These are phyloP conservation scores for Cladobotryum mycophilum DNA, from an alignment of 2,329 filamentous ascomycete species.

Conservation along the genomic window DNA sequence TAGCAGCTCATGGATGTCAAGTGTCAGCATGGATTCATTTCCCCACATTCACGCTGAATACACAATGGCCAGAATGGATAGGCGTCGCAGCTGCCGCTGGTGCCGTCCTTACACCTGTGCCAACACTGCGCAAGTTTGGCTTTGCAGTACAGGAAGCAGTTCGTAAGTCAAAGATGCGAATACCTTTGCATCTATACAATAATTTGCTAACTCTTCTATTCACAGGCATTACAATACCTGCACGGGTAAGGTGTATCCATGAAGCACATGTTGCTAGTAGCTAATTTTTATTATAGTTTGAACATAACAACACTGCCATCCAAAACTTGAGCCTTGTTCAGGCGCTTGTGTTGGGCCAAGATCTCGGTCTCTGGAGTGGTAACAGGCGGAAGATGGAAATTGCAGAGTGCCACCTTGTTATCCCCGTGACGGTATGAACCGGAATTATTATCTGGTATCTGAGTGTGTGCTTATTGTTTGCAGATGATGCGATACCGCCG, in stretches of 20 bases:
- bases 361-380: conserved; percentile 49
- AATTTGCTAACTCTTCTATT: neutral
- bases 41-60: conserved; percentile 50
- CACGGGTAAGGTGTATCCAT: conserved; percentile 19
- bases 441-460: neutral
- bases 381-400: conserved; percentile 52
- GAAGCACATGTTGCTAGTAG: neutral
- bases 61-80: conserved; percentile 52
- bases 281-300: conserved; percentile 32
- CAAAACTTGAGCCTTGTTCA: conserved; percentile 44
- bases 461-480: conserved; percentile 12
- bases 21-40: conserved; percentile 57
- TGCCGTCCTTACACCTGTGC: conserved; percentile 51
- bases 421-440: conserved; percentile 37
- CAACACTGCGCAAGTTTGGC: conserved; percentile 55
- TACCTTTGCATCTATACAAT: neutral
- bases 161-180: conserved; percentile 25
- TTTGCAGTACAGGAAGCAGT: conserved; percentile 48
- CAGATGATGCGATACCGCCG: conserved; percentile 52
- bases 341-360: conserved; percentile 41
- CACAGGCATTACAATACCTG: conserved; percentile 25
- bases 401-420: conserved; percentile 43
- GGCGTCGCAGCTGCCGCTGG: conserved; percentile 55
- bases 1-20: conserved; percentile 50
- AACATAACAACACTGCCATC: conserved; percentile 42